Evolutionary conservation across 2,329 filamentous ascomycete species (phyloP), one percentile per base, ranked within the genome.

Genomic region (Fusarium aywerte): DNA sequence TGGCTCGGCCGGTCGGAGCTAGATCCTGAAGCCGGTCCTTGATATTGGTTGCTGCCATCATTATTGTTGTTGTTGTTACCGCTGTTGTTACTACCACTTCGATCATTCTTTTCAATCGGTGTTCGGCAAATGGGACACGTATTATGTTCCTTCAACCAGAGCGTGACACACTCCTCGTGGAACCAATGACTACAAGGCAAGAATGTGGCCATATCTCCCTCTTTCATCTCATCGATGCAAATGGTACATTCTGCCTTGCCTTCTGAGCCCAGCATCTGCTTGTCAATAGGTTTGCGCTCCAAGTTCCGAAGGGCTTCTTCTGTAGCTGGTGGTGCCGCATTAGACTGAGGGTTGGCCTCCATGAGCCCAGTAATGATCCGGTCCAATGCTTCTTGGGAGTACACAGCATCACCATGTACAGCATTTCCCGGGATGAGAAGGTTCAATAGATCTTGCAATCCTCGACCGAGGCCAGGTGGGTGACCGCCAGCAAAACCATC

Each of bases 181-280:
- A 97, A 98, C 92, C 93, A 97, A 75, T 99, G 96, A 60, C 88
- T 90, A 79, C 96, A 99, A 0, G 93, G 93, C 49, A 99, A 79
- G 43, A 90, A 85, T 0, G 91, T 87, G 7, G 95, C 92, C 75
- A 92, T 88, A 29, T 92, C 89, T 12, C 89, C 91, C 33, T 91
- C 75, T 25, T 87, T 84, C 64, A 96, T 90, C 27, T 92, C 87
- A 55, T 97, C 93, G 82, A 98, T 97, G 79, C 96, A 99, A 59
- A 99, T 97, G 33, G 92, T 94, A 77, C 96, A 99, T 74, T 97
- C 94, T 39, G 89, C 90, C 58, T 90, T 92, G 8, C 85, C 86
- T 53, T 88, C 86, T 0, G 81, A 76, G 2, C 83, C 85, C 7
- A 96, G 82, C 85, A 96, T 90, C 39, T 89, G 85, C 58, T 85